phyloP scores from a whole-genome alignment of 2,329 filamentous ascomycete genomes.

The Clonostachys solani region DNA sequence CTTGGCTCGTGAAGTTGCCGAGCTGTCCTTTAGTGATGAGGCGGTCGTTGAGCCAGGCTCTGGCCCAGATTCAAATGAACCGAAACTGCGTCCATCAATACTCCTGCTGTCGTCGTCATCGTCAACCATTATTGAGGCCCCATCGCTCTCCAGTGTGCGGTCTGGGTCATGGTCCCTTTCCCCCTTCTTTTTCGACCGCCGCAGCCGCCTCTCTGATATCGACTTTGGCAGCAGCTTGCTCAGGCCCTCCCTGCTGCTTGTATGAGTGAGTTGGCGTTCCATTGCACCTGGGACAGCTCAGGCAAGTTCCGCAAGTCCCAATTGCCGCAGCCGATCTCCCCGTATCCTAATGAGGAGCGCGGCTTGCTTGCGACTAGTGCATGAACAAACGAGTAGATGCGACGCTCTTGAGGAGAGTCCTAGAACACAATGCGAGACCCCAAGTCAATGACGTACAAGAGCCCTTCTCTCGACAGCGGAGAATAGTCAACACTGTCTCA shows the following conservation, averaged over 20 bases:
- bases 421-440: too few species aligned
- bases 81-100: constrained; percentile 17
- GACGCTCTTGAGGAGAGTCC: too few species aligned
- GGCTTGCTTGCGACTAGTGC: too few species aligned
- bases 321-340: too few species aligned
- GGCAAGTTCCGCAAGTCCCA: too few species aligned
- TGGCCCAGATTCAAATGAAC: constrained; percentile 25
- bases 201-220: constrained; percentile 42
- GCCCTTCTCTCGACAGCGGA: too few species aligned
- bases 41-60: constrained; percentile 11
- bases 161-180: neutral
- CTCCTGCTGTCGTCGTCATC: constrained; percentile 7
- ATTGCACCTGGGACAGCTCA: too few species aligned
- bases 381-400: too few species aligned
- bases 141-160: constrained; percentile 22
- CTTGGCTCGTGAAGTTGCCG: neutral
- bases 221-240: constrained; percentile 50
- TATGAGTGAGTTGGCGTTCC: neutral
- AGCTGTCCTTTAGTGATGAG: neutral
- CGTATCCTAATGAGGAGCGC: too few species aligned
- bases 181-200: constrained; percentile 39
- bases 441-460: too few species aligned
- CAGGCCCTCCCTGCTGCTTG: constrained; percentile 16
- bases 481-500: too few species aligned
- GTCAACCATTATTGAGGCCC: constrained; percentile 14